Evolutionary conservation across 1,139 yeast species (phyloP), one percentile per base, ranked within the genome.

Genomic region (Candida tetrigidarum): DNA sequence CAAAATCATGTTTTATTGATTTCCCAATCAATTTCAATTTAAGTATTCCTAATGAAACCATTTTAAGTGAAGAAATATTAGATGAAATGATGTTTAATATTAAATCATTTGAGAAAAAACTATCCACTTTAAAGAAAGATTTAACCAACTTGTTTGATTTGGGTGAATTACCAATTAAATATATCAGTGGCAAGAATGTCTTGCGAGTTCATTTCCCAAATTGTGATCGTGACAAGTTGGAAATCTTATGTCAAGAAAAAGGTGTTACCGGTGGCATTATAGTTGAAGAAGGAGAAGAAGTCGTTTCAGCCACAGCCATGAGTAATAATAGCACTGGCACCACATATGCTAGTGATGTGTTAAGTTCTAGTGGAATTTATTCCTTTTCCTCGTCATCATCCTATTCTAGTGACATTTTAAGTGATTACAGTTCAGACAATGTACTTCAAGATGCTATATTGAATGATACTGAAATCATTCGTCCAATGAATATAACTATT

Each of bases 131-230:
- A 47, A 74, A 54, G 51, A 57, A 37, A 59, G 80, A 63, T 60
- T 76, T 61, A 55, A 60, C 50, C 42, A 57, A 50, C 54, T 76
- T 60, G 56, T 73, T 74, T 64, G 62, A 68, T 58, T 50, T 81
- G 67, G 71, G 88, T 68, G 56, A 76, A 46, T 65, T 78, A 50
- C 83, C 84, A 9, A 61, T 78, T 47, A 73, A 70, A 48, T 71
- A 67, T 50, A 54, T 66, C 27, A 48, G 59, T 10, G 55, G 55
- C n/a, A 62, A 63, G 42, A 58, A 64, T 46, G 66, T 72, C 20
- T 63, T 80, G 37, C 63, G 81, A 49, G 75, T 82, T 38, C 80
- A 76, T 56, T 82, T 82, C 57, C 83, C 86, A 22, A 82, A 81
- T 57, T 74, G 82, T 52, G 84, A 81, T 49, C 63, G 67, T 12